A percentile compares a stretch with the other conserved stretches of the same genome.
These are phyloP conservation scores for Larix sibirica DNA, from an alignment of 83 land plant genomes.

Conservation along the genomic window DNA sequence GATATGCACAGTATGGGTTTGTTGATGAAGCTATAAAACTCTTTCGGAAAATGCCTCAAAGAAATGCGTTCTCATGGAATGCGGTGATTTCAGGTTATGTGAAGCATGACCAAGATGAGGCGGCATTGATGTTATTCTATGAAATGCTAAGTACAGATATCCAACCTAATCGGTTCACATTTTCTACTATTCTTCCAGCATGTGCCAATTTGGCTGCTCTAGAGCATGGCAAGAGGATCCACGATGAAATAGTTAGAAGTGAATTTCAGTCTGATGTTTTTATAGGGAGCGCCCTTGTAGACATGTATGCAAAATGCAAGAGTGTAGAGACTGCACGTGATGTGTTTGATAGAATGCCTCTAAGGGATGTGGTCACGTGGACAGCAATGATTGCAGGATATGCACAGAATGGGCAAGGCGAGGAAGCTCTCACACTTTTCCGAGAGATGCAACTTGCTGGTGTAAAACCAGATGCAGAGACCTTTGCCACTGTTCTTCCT, in stretches of 20 bases:
- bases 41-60: constrained; percentile 29
- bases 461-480: constrained; percentile 39
- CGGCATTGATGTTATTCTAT: constrained; percentile 33
- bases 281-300: constrained; percentile 40
- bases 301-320: constrained; percentile 80
- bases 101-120: constrained; percentile 29
- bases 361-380: constrained; percentile 43
- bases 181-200: constrained; percentile 50
- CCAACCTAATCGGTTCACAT: constrained; percentile 31
- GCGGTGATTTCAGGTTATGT: constrained; percentile 58
- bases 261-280: constrained; percentile 6
- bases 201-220: constrained; percentile 34
- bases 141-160: constrained; percentile 30
- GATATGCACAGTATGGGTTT: constrained; percentile 26
- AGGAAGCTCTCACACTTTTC: constrained; percentile 27
- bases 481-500: background rate
- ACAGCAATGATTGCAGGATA: constrained; percentile 36
- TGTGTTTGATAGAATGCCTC: constrained; percentile 34
- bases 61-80: constrained; percentile 48
- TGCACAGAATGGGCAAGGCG: constrained; percentile 28
- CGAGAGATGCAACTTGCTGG: constrained; percentile 37
- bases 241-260: constrained; percentile 13
- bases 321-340: constrained; percentile 25
- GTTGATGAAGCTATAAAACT: constrained; percentile 12
- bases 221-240: constrained; percentile 20